phyloP scores from a whole-genome alignment of 805 yeast species.

The Dipodascopsis tothii region DNA sequence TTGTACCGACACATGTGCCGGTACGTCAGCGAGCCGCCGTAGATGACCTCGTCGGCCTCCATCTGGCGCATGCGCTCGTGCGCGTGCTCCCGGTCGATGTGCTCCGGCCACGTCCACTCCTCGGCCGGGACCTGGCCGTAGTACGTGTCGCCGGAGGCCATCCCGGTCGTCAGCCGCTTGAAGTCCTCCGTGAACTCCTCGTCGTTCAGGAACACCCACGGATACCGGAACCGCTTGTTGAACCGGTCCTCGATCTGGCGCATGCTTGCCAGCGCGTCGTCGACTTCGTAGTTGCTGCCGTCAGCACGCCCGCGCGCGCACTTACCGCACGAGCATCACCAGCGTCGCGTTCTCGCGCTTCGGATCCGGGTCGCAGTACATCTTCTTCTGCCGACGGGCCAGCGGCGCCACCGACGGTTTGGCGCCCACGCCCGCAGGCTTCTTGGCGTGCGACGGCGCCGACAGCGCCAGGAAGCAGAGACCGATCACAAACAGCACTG shows the following conservation, averaged over 20 bases:
- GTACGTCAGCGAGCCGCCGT: constrained; percentile 60
- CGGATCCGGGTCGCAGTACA: constrained; percentile 23
- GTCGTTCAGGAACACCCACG: constrained; percentile 93
- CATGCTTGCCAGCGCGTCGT: constrained; percentile 50
- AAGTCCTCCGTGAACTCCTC: constrained; percentile 66
- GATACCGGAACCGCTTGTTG: constrained; percentile 71
- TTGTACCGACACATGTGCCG: constrained; percentile 85
- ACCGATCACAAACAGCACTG: constrained; percentile 8
- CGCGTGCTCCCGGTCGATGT: constrained; percentile 67
- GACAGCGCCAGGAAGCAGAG: constrained; percentile 11
- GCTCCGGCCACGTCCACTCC: constrained; percentile 81
- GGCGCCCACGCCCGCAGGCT: constrained; percentile 1
- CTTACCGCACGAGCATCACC: constrained; percentile 48
- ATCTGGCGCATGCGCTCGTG: constrained; percentile 49
- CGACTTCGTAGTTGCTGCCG: constrained; percentile 53
- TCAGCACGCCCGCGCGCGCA: not conserved
- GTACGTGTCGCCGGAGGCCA: constrained; percentile 68
- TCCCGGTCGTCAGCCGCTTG: constrained; percentile 53
- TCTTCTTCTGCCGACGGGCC: constrained; percentile 14
- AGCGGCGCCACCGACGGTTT: constrained; percentile 16
- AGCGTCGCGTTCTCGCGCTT: constrained; percentile 48
- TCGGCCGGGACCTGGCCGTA: constrained; percentile 71
- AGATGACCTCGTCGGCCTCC: constrained; percentile 47
- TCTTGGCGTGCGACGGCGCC: constrained; percentile 15
- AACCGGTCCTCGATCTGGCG: constrained; percentile 73